A percentile compares a stretch with the other conserved stretches of the same genome.
These are phyloP conservation scores for Ophiognomonia clavigignenti-juglandacearum DNA, from an alignment of 2,329 filamentous ascomycete genomes.

Conservation along the genomic window DNA sequence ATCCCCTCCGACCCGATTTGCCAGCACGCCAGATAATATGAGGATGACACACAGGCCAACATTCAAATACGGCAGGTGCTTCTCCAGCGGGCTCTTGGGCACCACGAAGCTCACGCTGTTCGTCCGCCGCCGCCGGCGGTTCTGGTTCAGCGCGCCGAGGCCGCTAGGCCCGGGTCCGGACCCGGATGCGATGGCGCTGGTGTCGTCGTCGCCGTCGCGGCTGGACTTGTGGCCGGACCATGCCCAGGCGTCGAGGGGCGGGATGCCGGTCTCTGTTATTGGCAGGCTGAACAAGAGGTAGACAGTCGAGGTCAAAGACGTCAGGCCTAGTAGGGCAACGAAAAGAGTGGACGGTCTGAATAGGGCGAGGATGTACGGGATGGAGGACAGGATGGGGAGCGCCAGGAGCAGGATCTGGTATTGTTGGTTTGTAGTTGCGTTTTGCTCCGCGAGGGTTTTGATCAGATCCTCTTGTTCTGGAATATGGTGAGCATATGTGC, in stretches of 20 bases:
- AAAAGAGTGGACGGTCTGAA: conserved; percentile 32
- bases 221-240: conserved; percentile 15
- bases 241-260: conserved; percentile 18
- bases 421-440: conserved; percentile 52
- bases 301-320: conserved; percentile 57
- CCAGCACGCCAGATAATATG: conserved; percentile 36
- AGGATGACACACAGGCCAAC: conserved; percentile 50
- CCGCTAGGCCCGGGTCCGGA: background rate
- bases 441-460: conserved; percentile 45
- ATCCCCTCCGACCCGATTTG: conserved; percentile 22
- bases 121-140: conserved; percentile 7
- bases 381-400: conserved; percentile 51
- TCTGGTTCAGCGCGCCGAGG: conserved; percentile 6
- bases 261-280: conserved; percentile 45
- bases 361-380: conserved; percentile 51
- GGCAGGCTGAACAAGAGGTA: conserved; percentile 56
- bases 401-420: conserved; percentile 54
- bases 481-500: too few relatives aligned
- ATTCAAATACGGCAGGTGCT: conserved; percentile 58
- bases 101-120: conserved; percentile 19
- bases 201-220: background rate
- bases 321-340: conserved; percentile 53
- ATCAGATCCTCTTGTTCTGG: conserved; percentile 64
- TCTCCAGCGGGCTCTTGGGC: conserved; percentile 43
- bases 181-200: background rate